A percentile compares a stretch with the other conserved stretches of the same genome.
Conservation (phyloP, 257 asterid species). For the Verbena officinalis region DNA sequence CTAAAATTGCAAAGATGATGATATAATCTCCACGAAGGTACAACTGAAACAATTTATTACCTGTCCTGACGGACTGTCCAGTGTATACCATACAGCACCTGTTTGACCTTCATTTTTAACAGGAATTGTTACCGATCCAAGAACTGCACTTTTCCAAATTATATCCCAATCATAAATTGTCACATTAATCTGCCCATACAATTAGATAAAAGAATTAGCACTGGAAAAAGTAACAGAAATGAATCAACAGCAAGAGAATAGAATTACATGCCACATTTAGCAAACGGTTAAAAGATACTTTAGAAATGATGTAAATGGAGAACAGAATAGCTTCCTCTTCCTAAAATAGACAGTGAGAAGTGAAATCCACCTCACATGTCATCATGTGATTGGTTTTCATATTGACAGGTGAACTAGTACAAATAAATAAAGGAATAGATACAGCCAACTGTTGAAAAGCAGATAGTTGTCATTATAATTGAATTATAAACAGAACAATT, state of each 20-base stretch:
- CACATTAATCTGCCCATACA: constrained; percentile 77
- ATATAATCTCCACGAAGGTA: constrained; percentile 19
- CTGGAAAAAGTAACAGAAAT: constrained; percentile 22
- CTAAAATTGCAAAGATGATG: constrained; percentile 8
- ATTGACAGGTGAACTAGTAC: background rate
- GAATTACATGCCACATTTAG: background rate
- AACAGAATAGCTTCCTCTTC: constrained; percentile 5
- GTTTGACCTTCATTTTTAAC: constrained; percentile 84
- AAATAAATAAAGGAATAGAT: background rate
- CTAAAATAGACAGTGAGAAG: background rate
- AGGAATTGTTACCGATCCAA: constrained; percentile 80
- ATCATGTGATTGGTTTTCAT: background rate
- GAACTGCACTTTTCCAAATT: constrained; percentile 99
- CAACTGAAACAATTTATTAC: constrained; percentile 39
- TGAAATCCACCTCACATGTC: background rate
- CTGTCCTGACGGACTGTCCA: constrained; percentile 96
- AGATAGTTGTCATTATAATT: background rate
- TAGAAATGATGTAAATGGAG: background rate
- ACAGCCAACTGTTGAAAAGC: background rate
- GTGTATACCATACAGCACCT: constrained; percentile 85
- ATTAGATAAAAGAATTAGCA: constrained; percentile 40
- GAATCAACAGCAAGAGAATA: background rate
- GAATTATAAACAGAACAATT: background rate
- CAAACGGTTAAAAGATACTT: constrained; percentile 16
- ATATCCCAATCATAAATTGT: constrained; percentile 99